A percentile compares a stretch with the other conserved stretches of the same genome.
phyloP scores from a whole-genome alignment of 1,284 basidiomycete genomes.

The Naganishia albida region DNA sequence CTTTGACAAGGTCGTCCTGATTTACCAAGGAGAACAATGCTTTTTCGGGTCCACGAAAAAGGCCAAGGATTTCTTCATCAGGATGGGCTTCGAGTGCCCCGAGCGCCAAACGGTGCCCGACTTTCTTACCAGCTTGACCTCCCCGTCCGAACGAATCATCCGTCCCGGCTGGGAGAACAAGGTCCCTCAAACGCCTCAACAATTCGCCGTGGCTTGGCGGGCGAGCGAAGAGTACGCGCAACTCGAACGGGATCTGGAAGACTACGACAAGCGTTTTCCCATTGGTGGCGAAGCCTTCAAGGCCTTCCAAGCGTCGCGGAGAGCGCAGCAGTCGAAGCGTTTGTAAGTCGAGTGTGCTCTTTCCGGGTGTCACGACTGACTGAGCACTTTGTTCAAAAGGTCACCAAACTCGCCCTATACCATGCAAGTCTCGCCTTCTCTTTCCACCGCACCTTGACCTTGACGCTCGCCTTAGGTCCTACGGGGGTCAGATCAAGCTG shows the following conservation, averaged over 20 bases:
- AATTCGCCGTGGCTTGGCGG: slow-evolving; percentile 58
- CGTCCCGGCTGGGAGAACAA: slow-evolving; percentile 57
- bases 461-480: slow-evolving; percentile 37
- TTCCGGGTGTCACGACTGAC: background rate
- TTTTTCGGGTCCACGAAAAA: slow-evolving; percentile 73
- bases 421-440: slow-evolving; percentile 32
- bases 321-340: slow-evolving; percentile 55
- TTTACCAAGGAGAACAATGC: slow-evolving; percentile 79
- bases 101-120: slow-evolving; percentile 57
- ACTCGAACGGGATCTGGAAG: slow-evolving; percentile 50
- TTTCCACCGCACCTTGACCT: background rate
- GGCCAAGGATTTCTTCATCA: slow-evolving; percentile 75
- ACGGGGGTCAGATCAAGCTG: slow-evolving; percentile 52
- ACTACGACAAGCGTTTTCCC: slow-evolving; percentile 52
- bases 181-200: slow-evolving; percentile 64
- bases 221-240: slow-evolving; percentile 46
- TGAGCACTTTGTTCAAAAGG: slow-evolving; percentile 28
- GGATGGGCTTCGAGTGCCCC: slow-evolving; percentile 68
- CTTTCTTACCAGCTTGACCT: slow-evolving; percentile 66
- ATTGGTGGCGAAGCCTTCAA: slow-evolving; percentile 51
- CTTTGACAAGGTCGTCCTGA: slow-evolving; percentile 72
- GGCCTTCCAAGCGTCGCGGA: slow-evolving; percentile 52
- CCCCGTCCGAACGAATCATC: slow-evolving; percentile 62
- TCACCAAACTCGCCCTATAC: slow-evolving; percentile 54
- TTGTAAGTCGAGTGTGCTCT: slow-evolving; percentile 39